Evolutionary conservation across 345 rosid genomes (phyloP), one percentile per base, ranked within the genome.

Genomic region (Carallia brachiata): DNA sequence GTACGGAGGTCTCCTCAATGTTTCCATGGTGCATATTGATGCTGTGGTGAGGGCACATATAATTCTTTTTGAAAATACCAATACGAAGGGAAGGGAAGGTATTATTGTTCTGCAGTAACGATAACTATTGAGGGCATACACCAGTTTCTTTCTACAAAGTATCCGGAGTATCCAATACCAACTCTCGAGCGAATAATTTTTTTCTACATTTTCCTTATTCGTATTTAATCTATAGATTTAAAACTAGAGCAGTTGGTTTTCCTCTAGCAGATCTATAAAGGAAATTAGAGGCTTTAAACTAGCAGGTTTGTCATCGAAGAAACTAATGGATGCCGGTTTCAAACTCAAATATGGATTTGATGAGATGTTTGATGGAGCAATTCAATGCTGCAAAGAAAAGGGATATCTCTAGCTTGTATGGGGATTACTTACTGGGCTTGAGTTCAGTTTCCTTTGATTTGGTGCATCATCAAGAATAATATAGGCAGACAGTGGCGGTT

Each of bases 31-130:
- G 52, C 86, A 80, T 30, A 69, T 69, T 3, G 88, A 85, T 39
- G 88, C 78, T 48, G 72, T 82, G 7, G 81, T 62, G 2, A 78
- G 62, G 6, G 85, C 84, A 48, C 86, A 82, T 31, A 84, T 84
- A 16, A 80, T 80, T 66, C 73, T 84, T 32, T 67, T 79, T 28
- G 83, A 87, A 39, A 19, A 68, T 53, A 64, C 83, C 0, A 44
- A 75, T 6, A 78, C 83, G 32, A 65, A 78, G 37, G 90, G 92
- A 4, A 84, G 92, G 72, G 84, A 31, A 78, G 90, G 23, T 76
- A 84, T 40, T 71, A 63, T 36, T 84, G 84, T 76, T 79, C 83
- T n/a, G 67, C 82, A 0, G 19, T 64, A n/a, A 36, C 0, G 0
- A 1, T 79, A 6, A 73, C 80, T 3, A 65, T 73, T 27, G 36